Evolutionary conservation across 163 green algal genomes (phyloP).

Genomic region (Prototheca wickerhamii): DNA sequence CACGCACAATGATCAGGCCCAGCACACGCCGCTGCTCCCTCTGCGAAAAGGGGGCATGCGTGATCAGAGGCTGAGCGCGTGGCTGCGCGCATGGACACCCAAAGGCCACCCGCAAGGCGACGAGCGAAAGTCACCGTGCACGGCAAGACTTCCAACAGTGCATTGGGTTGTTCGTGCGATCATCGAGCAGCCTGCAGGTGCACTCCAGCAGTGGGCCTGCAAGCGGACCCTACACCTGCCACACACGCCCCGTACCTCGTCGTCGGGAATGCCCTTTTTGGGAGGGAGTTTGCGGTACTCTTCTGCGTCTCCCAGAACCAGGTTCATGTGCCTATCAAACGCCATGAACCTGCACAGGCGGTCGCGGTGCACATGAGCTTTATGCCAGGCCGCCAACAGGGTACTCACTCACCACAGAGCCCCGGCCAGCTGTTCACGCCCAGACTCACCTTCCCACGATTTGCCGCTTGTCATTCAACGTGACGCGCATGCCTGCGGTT

Average conservation of each 20-base stretch:
- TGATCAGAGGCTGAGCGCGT: not conserved
- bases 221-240: not conserved
- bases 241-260: constrained; percentile 52
- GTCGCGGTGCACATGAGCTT: no score
- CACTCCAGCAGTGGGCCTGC: no score
- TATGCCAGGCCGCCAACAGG: not conserved
- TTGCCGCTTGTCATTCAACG: constrained; percentile 83
- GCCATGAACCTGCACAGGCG: constrained; percentile 96
- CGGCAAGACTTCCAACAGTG: no score
- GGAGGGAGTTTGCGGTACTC: constrained; percentile 88
- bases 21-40: constrained; percentile 85
- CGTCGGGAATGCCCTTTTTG: constrained; percentile 82
- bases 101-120: no score
- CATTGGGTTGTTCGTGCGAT: no score
- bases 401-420: not conserved
- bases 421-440: not conserved
- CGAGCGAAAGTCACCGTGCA: no score
- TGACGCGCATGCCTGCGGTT: constrained; percentile 85
- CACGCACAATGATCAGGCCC: constrained; percentile 86
- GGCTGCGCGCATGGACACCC: not conserved
- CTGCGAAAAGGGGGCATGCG: constrained; percentile 54
- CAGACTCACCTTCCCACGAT: constrained; percentile 73
- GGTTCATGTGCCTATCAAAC: constrained; percentile 96
- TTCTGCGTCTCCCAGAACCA: constrained; percentile 88
- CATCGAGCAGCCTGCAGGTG: no score